Conservation (phyloP, 306 rosid species). For the Trichosanthes truncata region DNA sequence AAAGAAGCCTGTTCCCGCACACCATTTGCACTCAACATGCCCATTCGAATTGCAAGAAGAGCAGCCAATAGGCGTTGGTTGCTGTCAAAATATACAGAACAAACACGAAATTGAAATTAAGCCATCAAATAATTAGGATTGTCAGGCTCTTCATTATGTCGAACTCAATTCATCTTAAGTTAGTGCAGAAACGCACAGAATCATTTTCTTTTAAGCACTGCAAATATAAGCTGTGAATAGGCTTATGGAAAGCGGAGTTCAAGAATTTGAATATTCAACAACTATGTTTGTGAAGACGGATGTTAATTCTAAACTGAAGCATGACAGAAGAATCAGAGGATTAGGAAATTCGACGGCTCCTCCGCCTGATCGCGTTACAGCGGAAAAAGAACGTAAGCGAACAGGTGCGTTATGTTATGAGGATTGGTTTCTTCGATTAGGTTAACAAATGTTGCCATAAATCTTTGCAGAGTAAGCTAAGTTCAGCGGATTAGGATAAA, state of each 20-base stretch:
- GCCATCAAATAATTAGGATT: not conserved
- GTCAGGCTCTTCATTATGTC: not conserved
- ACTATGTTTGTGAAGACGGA: not conserved
- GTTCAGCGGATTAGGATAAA: not conserved
- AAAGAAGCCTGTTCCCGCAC: conserved; percentile 85
- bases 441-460: not conserved
- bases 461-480: not conserved
- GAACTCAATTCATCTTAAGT: not conserved
- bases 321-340: not conserved
- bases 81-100: conserved; percentile 34
- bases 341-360: not conserved
- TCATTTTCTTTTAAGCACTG: not conserved
- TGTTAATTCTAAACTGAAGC: not conserved
- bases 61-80: conserved; percentile 83
- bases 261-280: not conserved
- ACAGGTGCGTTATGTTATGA: not conserved
- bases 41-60: conserved; percentile 79
- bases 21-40: conserved; percentile 83
- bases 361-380: not conserved
- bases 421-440: not conserved
- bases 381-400: not conserved
- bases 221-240: not conserved
- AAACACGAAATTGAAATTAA: conserved; percentile 14
- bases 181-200: not conserved
- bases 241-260: not conserved